These are phyloP conservation scores for Hymenoscyphus repandus DNA, from an alignment of 2,329 filamentous ascomycete genomes.

Conservation along the genomic window DNA sequence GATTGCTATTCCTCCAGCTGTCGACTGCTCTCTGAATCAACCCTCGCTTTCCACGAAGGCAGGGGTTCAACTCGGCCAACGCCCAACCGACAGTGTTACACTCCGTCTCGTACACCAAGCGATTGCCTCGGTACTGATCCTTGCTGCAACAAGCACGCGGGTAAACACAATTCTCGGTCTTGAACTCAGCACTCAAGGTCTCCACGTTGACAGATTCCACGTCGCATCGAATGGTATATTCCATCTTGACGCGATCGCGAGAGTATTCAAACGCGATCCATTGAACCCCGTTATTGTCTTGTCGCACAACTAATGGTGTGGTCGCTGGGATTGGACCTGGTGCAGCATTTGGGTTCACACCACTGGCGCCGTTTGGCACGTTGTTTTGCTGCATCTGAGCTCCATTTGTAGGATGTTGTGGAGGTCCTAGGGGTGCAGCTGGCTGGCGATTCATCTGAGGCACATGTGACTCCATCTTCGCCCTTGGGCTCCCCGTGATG, in stretches of 20 bases:
- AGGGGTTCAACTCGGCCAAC: constrained; percentile 85
- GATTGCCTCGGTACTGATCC: constrained; percentile 93
- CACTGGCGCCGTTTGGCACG: constrained; percentile 35
- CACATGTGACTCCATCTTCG: constrained; percentile 59
- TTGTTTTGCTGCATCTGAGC: constrained; percentile 40
- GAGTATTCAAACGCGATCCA: constrained; percentile 99
- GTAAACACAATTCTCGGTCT: constrained; percentile 97
- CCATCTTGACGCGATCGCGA: constrained; percentile 95
- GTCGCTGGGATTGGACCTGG: constrained; percentile 96
- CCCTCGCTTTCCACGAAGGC: constrained; percentile 85
- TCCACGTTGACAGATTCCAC: constrained; percentile 95
- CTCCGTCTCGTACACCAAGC: constrained; percentile 93
- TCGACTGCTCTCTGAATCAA: constrained; percentile 96
- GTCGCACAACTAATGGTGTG: constrained; percentile 86
- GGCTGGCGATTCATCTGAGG: constrained; percentile 59
- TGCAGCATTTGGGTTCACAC: constrained; percentile 81
- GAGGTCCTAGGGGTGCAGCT: constrained; percentile 44
- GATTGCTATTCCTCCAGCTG: constrained; percentile 98
- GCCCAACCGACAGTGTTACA: constrained; percentile 99
- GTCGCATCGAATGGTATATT: constrained; percentile 97
- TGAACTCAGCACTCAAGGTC: constrained; percentile 80
- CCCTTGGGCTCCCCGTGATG: constrained; percentile 56
- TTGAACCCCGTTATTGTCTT: constrained; percentile 94
- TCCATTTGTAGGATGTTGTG: constrained; percentile 37
- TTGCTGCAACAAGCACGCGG: constrained; percentile 91